Evolutionary conservation across 2,329 filamentous ascomycete species (phyloP), one percentile per base, ranked within the genome.

Genomic region (Emergomyces pasteurianus): DNA sequence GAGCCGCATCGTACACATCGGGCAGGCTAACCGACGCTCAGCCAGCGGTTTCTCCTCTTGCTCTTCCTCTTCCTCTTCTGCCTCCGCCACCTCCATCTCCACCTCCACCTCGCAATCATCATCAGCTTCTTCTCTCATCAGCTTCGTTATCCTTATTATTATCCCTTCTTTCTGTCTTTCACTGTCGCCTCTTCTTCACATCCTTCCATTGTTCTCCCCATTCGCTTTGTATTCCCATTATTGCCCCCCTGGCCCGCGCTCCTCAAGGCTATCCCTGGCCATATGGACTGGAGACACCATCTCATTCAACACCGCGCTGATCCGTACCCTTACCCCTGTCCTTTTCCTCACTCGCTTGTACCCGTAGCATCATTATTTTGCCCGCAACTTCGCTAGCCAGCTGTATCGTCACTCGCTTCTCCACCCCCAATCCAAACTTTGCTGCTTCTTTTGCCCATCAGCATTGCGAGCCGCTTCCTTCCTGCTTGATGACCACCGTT

Each of bases 91-190:
- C n/a, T n/a, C n/a, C n/a, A n/a, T n/a, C n/a, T n/a, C n/a, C n/a
- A n/a, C n/a, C n/a, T n/a, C n/a, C n/a, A n/a, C n/a, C n/a, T n/a
- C n/a, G n/a, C n/a, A n/a, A n/a, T n/a, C n/a, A n/a, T n/a, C n/a
- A n/a, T n/a, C n/a, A n/a, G n/a, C n/a, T n/a, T n/a, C n/a, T 56
- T 61, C 40, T 28, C 42, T 59, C 55, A 28, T 50, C 54, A 58
- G 56, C 57, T 12, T 53, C 59, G 34, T 58, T 54, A 47, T 58
- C 52, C 26, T 58, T 28, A 40, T 47, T 40, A 14, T 42, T 28
- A 38, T 54, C 23, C 50, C 21, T 52, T 57, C n/a, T 23, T 28
- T 59, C 42, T 62, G 40, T 50, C 40, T 60, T 49, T 60, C 61
- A 56, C 60, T 49, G 7, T 54, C 43, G n/a, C 40, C 49, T 53